phyloP scores from a whole-genome alignment of 148 eudicot genomes.

The Silene latifolia region DNA sequence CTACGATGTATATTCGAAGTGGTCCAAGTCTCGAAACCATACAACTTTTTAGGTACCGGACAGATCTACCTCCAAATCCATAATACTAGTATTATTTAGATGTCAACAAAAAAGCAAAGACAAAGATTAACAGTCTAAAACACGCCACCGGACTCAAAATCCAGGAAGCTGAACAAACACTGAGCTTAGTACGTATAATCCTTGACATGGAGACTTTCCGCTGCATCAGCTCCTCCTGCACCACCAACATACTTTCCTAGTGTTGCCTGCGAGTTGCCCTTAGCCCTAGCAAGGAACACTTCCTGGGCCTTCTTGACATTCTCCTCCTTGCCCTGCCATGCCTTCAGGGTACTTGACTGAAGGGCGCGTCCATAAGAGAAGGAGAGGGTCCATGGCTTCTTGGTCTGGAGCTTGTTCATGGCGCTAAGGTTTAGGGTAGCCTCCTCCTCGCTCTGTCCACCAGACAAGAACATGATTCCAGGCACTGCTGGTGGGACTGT shows the following conservation, averaged over 20 bases:
- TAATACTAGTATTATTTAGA: no score
- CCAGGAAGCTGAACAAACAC: slow-evolving; percentile 14
- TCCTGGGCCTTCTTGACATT: slow-evolving; percentile 69
- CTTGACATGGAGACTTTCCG: slow-evolving; percentile 87
- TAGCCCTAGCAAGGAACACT: slow-evolving; percentile 62
- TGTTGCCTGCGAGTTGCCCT: slow-evolving; percentile 88
- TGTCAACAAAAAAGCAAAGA: background rate
- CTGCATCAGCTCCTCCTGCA: slow-evolving; percentile 60
- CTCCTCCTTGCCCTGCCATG: slow-evolving; percentile 77
- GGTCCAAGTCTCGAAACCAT: background rate
- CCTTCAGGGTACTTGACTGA: slow-evolving; percentile 87
- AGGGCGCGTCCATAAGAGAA: slow-evolving; percentile 94
- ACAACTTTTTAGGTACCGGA: background rate
- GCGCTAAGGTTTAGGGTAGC: slow-evolving; percentile 76
- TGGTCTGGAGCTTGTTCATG: slow-evolving; percentile 67
- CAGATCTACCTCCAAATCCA: background rate
- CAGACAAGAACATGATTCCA: slow-evolving; percentile 82
- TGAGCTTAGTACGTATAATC: slow-evolving; percentile 75
- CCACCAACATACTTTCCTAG: slow-evolving; percentile 72
- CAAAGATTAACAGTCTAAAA: background rate
- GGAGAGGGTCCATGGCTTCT: slow-evolving; percentile 87
- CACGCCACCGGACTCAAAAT: background rate
- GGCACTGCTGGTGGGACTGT: slow-evolving; percentile 94
- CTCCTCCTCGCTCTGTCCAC: slow-evolving; percentile 89
- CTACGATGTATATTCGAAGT: background rate